A percentile compares a stretch with the other conserved stretches of the same genome.
Evolutionary conservation across 2,329 filamentous ascomycete species (phyloP).

Genomic region (Coniochaeta sp.): DNA sequence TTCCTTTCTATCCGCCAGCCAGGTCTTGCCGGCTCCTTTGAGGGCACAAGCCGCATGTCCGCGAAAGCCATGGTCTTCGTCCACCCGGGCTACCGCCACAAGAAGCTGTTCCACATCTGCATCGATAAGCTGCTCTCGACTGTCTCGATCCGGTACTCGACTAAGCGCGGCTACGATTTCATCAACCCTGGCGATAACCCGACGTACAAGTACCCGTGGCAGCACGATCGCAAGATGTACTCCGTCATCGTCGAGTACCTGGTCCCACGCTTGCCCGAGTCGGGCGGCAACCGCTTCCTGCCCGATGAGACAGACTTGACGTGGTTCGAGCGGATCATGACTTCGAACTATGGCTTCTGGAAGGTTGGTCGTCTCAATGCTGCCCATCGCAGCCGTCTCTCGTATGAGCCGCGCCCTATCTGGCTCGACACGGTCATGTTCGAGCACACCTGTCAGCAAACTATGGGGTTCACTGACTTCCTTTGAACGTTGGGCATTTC

Average conservation of each 20-base stretch:
- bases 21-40: slow-evolving; percentile 28
- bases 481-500: too few species aligned
- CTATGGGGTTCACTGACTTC: too few species aligned
- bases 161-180: slow-evolving; percentile 31
- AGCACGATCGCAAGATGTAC: slow-evolving; percentile 25
- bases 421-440: slow-evolving; percentile 20
- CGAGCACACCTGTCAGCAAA: slow-evolving; percentile 19
- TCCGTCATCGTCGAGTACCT: slow-evolving; percentile 23
- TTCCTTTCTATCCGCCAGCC: slow-evolving; percentile 48
- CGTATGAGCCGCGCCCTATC: not conserved
- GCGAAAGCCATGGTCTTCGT: slow-evolving; percentile 60
- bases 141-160: slow-evolving; percentile 26
- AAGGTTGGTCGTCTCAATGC: slow-evolving; percentile 13
- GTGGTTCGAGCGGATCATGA: slow-evolving; percentile 18
- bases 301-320: not conserved
- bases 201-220: slow-evolving; percentile 23
- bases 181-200: slow-evolving; percentile 16
- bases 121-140: slow-evolving; percentile 53
- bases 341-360: slow-evolving; percentile 8
- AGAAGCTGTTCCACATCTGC: slow-evolving; percentile 60
- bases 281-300: not conserved
- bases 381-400: slow-evolving; percentile 4
- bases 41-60: slow-evolving; percentile 41
- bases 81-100: slow-evolving; percentile 44
- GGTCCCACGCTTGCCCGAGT: slow-evolving; percentile 4